Evolutionary conservation across 768 basidiomycete species (phyloP), one percentile per base, ranked within the genome.

Genomic region (Panus rudis): DNA sequence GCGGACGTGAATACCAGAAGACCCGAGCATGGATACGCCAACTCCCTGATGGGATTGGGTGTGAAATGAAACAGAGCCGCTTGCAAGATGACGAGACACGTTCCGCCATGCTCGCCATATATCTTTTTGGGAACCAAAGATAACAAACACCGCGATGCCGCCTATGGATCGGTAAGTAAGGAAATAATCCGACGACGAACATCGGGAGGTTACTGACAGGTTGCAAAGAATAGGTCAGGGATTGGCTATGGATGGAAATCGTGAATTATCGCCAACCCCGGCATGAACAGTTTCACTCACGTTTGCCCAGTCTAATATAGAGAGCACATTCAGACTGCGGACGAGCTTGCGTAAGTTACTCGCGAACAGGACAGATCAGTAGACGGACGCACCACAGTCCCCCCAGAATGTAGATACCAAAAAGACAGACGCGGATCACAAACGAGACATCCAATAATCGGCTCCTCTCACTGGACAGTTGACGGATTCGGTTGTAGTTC

Each of bases 361-460:
- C 40, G 32, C 12, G 13, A 31, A 30, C 22, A 20, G 16, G 3
- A 17, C n/a, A n/a, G n/a, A n/a, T n/a, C n/a, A n/a, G n/a, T n/a
- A n/a, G n/a, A n/a, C n/a, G 11, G 12, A 43, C 47, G 35, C 22
- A 48, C 47, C 42, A 44, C 22, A 50, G 49, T 12, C 45, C 49
- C 11, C 46, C 24, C 16, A 50, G 39, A 4, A 50, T 31, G 22
- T 50, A 50, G 2, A 43, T 3, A 8, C 49, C 49, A 39, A 50
- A 50, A 5, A 43, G 24, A 25, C 39, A 42, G 3, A 50, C 49
- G 11, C 49, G 26, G 4, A 47, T 10, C 1, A 50, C 35, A 14
- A 50, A 42, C 26, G 49, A 38, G 27, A 43, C 19, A 22, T 47
- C 46, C 12, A 42, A 16, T 8, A 32, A 23, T 16, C 23, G 42